These are phyloP conservation scores for Penicillium vulpinum DNA, from an alignment of 2,329 filamentous ascomycete species.

Conservation along the genomic window DNA sequence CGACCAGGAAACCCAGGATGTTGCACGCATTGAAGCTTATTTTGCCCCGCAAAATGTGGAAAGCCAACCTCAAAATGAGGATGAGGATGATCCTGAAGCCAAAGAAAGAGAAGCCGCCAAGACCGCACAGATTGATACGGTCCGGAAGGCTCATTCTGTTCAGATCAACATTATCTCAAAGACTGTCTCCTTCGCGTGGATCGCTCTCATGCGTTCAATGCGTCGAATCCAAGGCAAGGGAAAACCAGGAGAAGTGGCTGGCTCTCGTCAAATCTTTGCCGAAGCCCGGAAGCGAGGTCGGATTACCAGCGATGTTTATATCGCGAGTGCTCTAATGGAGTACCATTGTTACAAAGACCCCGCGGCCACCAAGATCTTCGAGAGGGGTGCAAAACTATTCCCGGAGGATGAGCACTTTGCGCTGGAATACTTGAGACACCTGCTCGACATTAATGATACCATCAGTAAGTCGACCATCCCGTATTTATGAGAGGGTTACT, in stretches of 20 bases:
- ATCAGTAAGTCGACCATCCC: conserved; percentile 66
- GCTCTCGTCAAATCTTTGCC: conserved; percentile 82
- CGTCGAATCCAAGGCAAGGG: conserved; percentile 86
- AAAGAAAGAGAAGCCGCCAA: conserved; percentile 55
- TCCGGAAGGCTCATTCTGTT: conserved; percentile 65
- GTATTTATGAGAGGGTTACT: conserved; percentile 7
- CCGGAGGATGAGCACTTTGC: conserved; percentile 92
- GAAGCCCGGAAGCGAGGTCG: conserved; percentile 85
- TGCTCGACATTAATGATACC: conserved; percentile 87
- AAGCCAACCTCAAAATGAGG: conserved; percentile 46
- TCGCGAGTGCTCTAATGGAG: conserved; percentile 88
- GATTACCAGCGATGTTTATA: conserved; percentile 91
- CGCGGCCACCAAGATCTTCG: conserved; percentile 91
- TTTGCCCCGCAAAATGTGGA: conserved; percentile 47
- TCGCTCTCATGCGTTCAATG: conserved; percentile 89
- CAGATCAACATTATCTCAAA: conserved; percentile 76
- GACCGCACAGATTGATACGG: conserved; percentile 56
- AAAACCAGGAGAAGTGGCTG: conserved; percentile 66
- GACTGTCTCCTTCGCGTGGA: conserved; percentile 91
- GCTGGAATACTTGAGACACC: conserved; percentile 91
- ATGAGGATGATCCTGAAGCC: conserved; percentile 56
- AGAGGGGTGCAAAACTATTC: conserved; percentile 88
- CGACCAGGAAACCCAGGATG: conserved; percentile 63
- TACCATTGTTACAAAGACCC: conserved; percentile 94
- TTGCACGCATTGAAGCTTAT: conserved; percentile 57